These are phyloP conservation scores for Cutaneotrichosporon daszewskae DNA, from an alignment of 1,284 basidiomycete species.

Conservation along the genomic window DNA sequence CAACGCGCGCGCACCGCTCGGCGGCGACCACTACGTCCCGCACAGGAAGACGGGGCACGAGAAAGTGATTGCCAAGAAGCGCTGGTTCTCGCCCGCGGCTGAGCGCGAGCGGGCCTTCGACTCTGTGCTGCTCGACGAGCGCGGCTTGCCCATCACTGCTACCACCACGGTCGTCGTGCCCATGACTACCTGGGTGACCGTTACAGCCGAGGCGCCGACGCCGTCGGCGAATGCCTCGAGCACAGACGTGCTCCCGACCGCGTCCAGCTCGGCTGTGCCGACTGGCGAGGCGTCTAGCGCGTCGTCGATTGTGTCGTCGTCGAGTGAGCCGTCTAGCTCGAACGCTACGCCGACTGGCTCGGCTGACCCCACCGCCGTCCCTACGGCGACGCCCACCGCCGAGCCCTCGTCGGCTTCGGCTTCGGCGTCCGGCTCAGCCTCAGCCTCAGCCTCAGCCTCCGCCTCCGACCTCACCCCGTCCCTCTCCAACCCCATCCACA, in stretches of 20 bases:
- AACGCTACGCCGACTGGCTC: background rate
- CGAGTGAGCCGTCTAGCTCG: background rate
- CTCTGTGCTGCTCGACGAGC: constrained; percentile 28
- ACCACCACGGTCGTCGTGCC: constrained; percentile 42
- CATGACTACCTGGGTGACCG: constrained; percentile 38
- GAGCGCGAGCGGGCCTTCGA: no score
- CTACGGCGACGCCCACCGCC: background rate
- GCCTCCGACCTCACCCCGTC: constrained; percentile 1
- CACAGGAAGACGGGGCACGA: constrained; percentile 4
- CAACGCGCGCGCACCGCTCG: no score
- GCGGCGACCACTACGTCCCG: constrained; percentile 17
- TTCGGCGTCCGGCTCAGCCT: background rate
- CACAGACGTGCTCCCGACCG: constrained; percentile 13
- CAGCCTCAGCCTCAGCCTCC: constrained; percentile 16
- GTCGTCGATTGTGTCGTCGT: constrained; percentile 2
- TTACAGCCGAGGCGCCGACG: constrained; percentile 6
- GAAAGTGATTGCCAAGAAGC: no score
- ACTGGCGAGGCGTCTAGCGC: constrained; percentile 37
- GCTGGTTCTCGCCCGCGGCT: background rate
- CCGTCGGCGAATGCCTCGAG: background rate
- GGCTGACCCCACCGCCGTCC: background rate
- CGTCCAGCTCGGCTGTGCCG: constrained; percentile 47
- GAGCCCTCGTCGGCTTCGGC: background rate
- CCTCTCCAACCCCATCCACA: constrained; percentile 2
- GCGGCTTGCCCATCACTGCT: constrained; percentile 39